Evolutionary conservation across 805 yeast species (phyloP).

Genomic region (Wickerhamiella nectarea): DNA sequence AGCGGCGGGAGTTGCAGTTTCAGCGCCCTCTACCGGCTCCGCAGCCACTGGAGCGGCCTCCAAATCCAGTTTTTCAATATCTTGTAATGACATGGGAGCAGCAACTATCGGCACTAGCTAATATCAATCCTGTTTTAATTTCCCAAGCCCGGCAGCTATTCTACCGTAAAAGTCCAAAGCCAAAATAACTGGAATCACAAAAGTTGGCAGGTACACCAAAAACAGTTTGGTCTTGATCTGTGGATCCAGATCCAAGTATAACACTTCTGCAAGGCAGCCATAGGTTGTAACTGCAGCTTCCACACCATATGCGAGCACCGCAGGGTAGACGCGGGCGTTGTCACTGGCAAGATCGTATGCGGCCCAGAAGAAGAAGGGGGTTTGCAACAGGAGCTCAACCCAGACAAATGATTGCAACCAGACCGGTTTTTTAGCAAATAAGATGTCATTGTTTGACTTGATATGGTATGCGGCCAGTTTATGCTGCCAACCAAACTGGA

Average conservation of each 20-base stretch:
- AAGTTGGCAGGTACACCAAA: conserved; percentile 55
- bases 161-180: conserved; percentile 31
- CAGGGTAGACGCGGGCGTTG: conserved; percentile 27
- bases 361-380: conserved; percentile 57
- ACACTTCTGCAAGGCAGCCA: conserved; percentile 38
- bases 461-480: conserved; percentile 46
- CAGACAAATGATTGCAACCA: conserved; percentile 67
- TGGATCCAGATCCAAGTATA: conserved; percentile 22
- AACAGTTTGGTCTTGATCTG: conserved; percentile 33
- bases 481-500: conserved; percentile 37
- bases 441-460: conserved; percentile 52
- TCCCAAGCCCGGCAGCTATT: conserved; percentile 19
- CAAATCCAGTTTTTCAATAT: background rate
- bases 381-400: conserved; percentile 60
- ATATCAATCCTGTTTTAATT: background rate
- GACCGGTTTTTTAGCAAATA: conserved; percentile 42
- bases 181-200: conserved; percentile 48
- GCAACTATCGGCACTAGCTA: too few relatives aligned
- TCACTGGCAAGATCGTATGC: conserved; percentile 25
- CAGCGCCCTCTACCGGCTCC: conserved; percentile 21
- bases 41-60: conserved; percentile 14
- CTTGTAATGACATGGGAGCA: background rate
- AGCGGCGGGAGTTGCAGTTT: conserved; percentile 11
- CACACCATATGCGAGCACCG: conserved; percentile 55
- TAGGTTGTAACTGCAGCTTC: conserved; percentile 74